Conservation (phyloP, 306 rosid genomes). For the Quercus wislizeni region DNA sequence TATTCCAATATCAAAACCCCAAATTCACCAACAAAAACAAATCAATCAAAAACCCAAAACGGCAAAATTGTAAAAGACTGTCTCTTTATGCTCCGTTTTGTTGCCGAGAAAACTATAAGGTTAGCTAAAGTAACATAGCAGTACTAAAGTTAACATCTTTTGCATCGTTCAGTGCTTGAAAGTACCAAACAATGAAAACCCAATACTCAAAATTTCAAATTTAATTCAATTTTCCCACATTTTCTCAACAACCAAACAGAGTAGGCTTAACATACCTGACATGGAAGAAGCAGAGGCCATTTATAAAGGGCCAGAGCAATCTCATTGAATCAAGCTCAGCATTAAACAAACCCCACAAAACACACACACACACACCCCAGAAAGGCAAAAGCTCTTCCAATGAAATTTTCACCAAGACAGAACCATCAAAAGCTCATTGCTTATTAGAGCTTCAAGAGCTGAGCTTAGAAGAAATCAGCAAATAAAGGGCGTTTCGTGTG, state of each 20-base stretch:
- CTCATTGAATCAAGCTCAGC: slow-evolving; percentile 75
- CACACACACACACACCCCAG: not conserved
- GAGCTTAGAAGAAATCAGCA: slow-evolving; percentile 17
- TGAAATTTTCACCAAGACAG: slow-evolving; percentile 6
- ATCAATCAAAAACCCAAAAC: not conserved
- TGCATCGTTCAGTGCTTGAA: not conserved
- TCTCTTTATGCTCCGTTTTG: slow-evolving; percentile 6
- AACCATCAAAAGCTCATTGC: slow-evolving; percentile 15
- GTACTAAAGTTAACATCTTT: not conserved
- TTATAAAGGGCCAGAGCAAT: slow-evolving; percentile 41
- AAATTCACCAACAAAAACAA: not conserved
- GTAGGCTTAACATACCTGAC: slow-evolving; percentile 58
- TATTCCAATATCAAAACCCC: slow-evolving; percentile 30
- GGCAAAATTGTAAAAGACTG: not conserved
- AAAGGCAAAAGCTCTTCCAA: slow-evolving; percentile 12
- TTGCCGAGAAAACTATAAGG: not conserved
- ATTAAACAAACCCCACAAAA: slow-evolving; percentile 35
- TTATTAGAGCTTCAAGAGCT: slow-evolving; percentile 4
- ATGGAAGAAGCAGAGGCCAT: slow-evolving; percentile 93
- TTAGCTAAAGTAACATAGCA: slow-evolving; percentile 9
- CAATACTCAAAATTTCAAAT: slow-evolving; percentile 3
- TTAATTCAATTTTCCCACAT: slow-evolving; percentile 17
- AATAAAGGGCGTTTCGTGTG: slow-evolving; percentile 1
- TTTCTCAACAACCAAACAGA: slow-evolving; percentile 20
- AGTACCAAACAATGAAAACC: slow-evolving; percentile 7